Base-by-base conservation (phyloP, 73 alveolate species). In the Uronychia binucleata region DNA sequence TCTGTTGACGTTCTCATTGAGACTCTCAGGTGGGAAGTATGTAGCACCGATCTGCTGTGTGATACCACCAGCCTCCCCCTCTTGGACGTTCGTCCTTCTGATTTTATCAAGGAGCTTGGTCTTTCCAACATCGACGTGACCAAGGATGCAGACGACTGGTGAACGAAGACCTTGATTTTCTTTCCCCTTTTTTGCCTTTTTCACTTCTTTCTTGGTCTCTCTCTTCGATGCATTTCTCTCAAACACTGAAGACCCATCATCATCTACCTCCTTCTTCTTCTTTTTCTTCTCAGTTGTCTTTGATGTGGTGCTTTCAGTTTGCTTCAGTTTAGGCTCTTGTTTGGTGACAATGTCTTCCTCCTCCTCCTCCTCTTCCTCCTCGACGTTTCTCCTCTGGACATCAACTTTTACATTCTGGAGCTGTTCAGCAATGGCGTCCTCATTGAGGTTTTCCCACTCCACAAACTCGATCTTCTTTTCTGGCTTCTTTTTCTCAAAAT, bases 41-140 rank as follows among this genome's bases (percentile, higher is more conserved):
- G 99, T 99, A 46, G 99, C 99, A 57, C 99, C 99, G 32, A 99
- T 99, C 91, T 99, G 99, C 90, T 99, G 98, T 29, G 99, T 99
- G 80, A 99, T 99, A 75, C 99, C 99, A 13, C 99, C 99, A 0
- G 99, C 99, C 92, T 98, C 99, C 25, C 99, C 99, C n/a, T 95
- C 93, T 95, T 98, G 98, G 58, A 98, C 99, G 84, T 99, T 98
- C 1, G 99, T 97, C 77, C 97, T 97, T 59, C 99, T 93, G 46
- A 99, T 95, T 90, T 99, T 99, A 94, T 99, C 99, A 30, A 99
- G 93, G 29, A 99, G 95, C 88, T 97, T 97, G 5, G 99, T 98
- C 94, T 99, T 99, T 34, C 99, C 99, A 28, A 99, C 98, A 88
- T 99, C 99, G 77, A 99, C 99, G 83, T 99, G 99, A 59, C 99